Evolutionary conservation across 148 eudicot genomes (phyloP).

Genomic region (Bassia scoparia): DNA sequence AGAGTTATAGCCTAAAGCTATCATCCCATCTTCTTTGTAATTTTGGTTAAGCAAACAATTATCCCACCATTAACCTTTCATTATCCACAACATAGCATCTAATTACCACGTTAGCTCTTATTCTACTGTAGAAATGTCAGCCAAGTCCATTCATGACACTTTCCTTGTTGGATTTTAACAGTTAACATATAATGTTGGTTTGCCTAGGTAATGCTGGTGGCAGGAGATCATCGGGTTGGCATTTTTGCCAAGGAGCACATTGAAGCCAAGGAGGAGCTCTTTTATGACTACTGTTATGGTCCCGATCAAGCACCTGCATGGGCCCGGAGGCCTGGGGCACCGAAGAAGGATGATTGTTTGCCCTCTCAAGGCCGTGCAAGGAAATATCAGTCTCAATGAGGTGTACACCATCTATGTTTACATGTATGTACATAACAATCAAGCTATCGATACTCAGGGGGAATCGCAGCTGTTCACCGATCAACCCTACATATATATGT

Average conservation of each 20-base stretch:
- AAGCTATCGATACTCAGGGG: not conserved
- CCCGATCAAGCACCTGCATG: constrained; percentile 73
- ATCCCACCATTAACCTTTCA: too few species aligned
- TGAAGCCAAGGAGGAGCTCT: constrained; percentile 74
- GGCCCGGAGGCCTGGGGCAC: constrained; percentile 68
- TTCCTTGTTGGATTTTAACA: not conserved
- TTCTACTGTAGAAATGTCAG: too few species aligned
- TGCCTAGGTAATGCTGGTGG: constrained; percentile 73
- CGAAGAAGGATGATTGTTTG: constrained; percentile 50
- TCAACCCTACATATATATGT: not conserved
- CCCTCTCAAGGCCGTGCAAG: constrained; percentile 66
- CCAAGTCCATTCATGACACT: too few species aligned
- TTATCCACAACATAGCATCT: too few species aligned
- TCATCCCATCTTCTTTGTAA: too few species aligned
- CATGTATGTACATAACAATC: not conserved
- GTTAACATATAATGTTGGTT: not conserved
- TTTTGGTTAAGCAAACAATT: too few species aligned
- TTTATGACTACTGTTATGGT: constrained; percentile 85
- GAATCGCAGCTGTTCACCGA: not conserved
- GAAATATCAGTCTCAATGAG: constrained; percentile 69
- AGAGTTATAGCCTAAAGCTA: too few species aligned
- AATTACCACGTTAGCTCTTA: too few species aligned
- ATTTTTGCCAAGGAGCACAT: constrained; percentile 84
- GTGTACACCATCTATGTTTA: not conserved
- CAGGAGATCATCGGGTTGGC: constrained; percentile 95